Base-by-base conservation (phyloP, 495 filamentous ascomycete species). In the Penicillium silybi region DNA sequence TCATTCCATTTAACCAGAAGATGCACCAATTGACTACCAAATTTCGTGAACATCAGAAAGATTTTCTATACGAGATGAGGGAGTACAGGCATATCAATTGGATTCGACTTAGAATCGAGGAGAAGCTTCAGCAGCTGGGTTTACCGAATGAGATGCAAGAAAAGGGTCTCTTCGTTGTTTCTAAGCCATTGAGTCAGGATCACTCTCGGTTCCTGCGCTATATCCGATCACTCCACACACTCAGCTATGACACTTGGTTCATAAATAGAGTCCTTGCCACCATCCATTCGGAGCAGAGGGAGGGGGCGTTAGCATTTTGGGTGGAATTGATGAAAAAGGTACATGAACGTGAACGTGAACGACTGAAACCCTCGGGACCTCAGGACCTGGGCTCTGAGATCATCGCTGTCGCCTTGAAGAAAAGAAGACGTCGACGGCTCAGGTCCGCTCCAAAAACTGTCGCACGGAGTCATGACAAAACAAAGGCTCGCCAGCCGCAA, bases 101-200 rank as follows among this genome's bases (percentile, higher is more conserved):
- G 66, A 5, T 54, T 32, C 61, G 66, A 17, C 49, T 71, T 15
- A 18, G 46, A 27, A 34, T 51, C 0, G 62, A 69, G 42, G 41
- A 56, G 8, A 56, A 39, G 40, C 50, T 68, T 7, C 32, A 41
- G 26, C 23, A 41, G 22, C 46, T 65, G 5, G 54, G 54, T 1
- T 41, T 25, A 41, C 57, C 53, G n/a, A 62, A 52, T 41, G 34
- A 37, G 16, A 56, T 53, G 46, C 53, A 47, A 44, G 53, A 50
- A n/a, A 41, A 41, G 38, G 59, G 53, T 0, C 34, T 63, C 1
- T 66, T 68, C 18, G 45, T 46, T 17, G 42, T 52, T 9, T 42
- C 9, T 7, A 50, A 58, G 7, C 66, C 62, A 10, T 6, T 68
- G 10, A 71, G 68, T 27, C 48, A 64, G 26, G 44, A 61, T 40